Evolutionary conservation across 1,284 basidiomycete genomes (phyloP).

Genomic region (Blastosporella zonata): DNA sequence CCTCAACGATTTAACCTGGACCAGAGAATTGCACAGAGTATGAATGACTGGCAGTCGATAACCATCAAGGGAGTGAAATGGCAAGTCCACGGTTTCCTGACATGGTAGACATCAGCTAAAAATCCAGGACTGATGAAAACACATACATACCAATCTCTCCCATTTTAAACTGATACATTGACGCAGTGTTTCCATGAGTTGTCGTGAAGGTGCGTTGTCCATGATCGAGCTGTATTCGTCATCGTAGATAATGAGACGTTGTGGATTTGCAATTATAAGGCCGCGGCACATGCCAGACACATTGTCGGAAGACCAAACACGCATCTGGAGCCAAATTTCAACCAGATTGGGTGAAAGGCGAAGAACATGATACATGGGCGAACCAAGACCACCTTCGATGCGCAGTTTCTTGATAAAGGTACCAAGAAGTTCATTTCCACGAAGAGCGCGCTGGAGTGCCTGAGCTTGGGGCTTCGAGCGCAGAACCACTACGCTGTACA

Average conservation of each 20-base stretch:
- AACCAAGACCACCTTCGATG: conserved; percentile 26
- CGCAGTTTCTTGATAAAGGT: conserved; percentile 25
- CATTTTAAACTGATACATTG: conserved; percentile 17
- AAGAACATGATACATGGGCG: conserved; percentile 19
- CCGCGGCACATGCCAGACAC: conserved; percentile 20
- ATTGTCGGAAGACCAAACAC: conserved; percentile 20
- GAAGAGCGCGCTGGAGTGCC: conserved; percentile 22
- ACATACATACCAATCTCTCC: conserved; percentile 13
- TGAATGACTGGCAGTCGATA: not conserved
- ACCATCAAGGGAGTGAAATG: not conserved
- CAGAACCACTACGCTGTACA: conserved; percentile 27
- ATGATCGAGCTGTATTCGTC: not conserved
- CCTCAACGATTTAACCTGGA: not conserved
- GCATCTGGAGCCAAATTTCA: conserved; percentile 21
- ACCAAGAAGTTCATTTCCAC: conserved; percentile 17
- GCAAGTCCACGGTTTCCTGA: conserved; percentile 2
- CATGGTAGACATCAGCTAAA: not conserved
- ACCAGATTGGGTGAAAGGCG: conserved; percentile 17
- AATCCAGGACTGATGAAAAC: not conserved
- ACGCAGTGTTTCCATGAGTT: conserved; percentile 11
- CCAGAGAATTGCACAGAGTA: not conserved
- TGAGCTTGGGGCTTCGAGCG: conserved; percentile 25
- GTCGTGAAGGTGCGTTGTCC: conserved; percentile 9
- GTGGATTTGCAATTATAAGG: conserved; percentile 15
- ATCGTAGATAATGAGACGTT: conserved; percentile 17